These are phyloP conservation scores for Tetracladium setigerum DNA, from an alignment of 495 filamentous ascomycete species.

Conservation along the genomic window DNA sequence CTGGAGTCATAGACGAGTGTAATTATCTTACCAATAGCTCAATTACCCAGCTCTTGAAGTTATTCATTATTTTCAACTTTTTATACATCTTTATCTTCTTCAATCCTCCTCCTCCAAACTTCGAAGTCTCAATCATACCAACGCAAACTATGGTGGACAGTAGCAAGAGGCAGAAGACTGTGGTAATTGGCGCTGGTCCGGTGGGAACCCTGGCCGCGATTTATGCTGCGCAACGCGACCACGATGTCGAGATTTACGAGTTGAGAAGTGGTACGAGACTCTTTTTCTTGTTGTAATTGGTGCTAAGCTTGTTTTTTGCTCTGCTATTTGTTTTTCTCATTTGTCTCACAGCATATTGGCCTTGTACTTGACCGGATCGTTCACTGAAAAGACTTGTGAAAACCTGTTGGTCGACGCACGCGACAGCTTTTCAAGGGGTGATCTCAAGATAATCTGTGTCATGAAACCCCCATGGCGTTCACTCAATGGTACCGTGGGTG, in stretches of 20 bases:
- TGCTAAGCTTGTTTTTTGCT: neutral
- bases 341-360: neutral
- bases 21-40: too few species aligned
- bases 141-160: neutral
- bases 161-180: constrained; percentile 50
- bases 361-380: neutral
- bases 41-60: too few species aligned
- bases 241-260: constrained; percentile 93
- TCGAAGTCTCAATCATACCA: too few species aligned
- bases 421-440: too few species aligned
- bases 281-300: neutral
- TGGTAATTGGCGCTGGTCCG: constrained; percentile 86
- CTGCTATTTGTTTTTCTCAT: neutral
- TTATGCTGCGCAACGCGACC: constrained; percentile 79
- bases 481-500: too few species aligned
- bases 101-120: too few species aligned
- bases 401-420: neutral
- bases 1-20: too few species aligned
- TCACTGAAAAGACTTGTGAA: neutral
- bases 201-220: constrained; percentile 88
- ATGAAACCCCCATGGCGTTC: too few species aligned
- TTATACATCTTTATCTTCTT: too few species aligned
- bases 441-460: too few species aligned
- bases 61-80: too few species aligned
- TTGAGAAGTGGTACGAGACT: constrained; percentile 70